phyloP scores from a whole-genome alignment of 2,329 filamentous ascomycete genomes.

The Leptoxyphium fumago region DNA sequence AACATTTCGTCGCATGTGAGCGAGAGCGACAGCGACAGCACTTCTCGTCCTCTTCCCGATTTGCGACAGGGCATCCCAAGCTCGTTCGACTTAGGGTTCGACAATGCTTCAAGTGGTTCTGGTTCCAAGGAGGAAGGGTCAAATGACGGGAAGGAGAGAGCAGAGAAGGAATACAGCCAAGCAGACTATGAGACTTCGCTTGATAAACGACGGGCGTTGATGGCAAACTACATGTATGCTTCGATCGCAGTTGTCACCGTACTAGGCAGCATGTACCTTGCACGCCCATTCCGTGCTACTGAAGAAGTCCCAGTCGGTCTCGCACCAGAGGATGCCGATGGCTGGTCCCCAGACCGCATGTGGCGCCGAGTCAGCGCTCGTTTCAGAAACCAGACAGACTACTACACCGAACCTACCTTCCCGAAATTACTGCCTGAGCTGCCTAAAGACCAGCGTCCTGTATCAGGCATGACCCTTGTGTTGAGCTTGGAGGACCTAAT shows the following conservation, averaged over 20 bases:
- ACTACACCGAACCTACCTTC: constrained; percentile 94
- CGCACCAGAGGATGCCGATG: constrained; percentile 53
- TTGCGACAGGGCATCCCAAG: constrained; percentile 91
- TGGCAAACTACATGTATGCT: constrained; percentile 62
- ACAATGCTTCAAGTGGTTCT: constrained; percentile 10
- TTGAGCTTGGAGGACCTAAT: constrained; percentile 87
- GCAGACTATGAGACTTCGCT: constrained; percentile 81
- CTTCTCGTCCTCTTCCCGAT: constrained; percentile 57
- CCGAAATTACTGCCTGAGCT: constrained; percentile 78
- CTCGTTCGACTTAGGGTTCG: constrained; percentile 65
- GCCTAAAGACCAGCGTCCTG: constrained; percentile 58
- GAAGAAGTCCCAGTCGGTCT: constrained; percentile 49
- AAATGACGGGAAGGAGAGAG: constrained; percentile 5
- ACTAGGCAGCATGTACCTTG: constrained; percentile 56
- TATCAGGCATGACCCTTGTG: constrained; percentile 69
- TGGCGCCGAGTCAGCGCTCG: constrained; percentile 69
- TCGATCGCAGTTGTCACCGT: constrained; percentile 42
- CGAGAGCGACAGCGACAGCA: constrained; percentile 5
- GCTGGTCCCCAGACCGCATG: constrained; percentile 62
- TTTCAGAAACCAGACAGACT: constrained; percentile 60
- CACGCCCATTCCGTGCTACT: constrained; percentile 69
- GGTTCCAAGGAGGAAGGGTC: constrained; percentile 16
- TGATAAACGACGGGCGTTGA: constrained; percentile 62
- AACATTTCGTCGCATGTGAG: constrained; percentile 5
- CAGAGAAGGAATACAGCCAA: constrained; percentile 48